phyloP scores from a whole-genome alignment of 129 eudicot genomes.

The Erigeron canadensis region DNA sequence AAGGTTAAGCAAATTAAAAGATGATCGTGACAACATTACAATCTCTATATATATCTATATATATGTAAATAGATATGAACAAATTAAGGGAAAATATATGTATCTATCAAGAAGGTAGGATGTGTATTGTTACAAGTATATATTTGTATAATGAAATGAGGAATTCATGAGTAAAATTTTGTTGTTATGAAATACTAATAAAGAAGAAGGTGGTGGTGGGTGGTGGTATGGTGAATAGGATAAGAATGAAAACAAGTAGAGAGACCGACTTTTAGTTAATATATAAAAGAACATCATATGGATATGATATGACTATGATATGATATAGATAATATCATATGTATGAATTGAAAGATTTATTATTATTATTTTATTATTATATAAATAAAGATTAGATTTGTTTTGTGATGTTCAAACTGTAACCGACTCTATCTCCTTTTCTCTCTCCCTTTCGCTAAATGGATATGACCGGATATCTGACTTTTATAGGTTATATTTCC shows the following conservation, averaged over 20 bases:
- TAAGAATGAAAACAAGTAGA: constrained; percentile 51
- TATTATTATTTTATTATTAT: too few species aligned
- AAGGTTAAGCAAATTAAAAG: constrained; percentile 64
- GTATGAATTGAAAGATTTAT: too few species aligned
- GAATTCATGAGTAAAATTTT: constrained; percentile 18
- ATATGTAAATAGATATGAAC: background rate
- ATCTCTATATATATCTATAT: background rate
- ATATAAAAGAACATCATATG: constrained; percentile 22
- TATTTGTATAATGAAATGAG: constrained; percentile 11
- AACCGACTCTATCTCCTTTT: constrained; percentile 34
- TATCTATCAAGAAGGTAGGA: background rate
- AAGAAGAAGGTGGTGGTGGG: constrained; percentile 51
- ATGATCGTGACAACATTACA: constrained; percentile 82
- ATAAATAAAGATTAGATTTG: constrained; percentile 15
- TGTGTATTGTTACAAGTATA: background rate
- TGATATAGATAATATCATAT: too few species aligned
- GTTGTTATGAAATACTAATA: background rate
- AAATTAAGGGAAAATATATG: background rate
- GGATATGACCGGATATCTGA: background rate
- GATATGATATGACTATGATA: background rate
- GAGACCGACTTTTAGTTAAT: constrained; percentile 39
- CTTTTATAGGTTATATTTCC: constrained; percentile 5
- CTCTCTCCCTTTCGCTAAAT: constrained; percentile 28
- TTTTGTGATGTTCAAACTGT: constrained; percentile 26
- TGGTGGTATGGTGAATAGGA: constrained; percentile 54